Evolutionary conservation across 345 rosid genomes (phyloP), one percentile per base, ranked within the genome.

Genomic region (Gossypium arboreum): DNA sequence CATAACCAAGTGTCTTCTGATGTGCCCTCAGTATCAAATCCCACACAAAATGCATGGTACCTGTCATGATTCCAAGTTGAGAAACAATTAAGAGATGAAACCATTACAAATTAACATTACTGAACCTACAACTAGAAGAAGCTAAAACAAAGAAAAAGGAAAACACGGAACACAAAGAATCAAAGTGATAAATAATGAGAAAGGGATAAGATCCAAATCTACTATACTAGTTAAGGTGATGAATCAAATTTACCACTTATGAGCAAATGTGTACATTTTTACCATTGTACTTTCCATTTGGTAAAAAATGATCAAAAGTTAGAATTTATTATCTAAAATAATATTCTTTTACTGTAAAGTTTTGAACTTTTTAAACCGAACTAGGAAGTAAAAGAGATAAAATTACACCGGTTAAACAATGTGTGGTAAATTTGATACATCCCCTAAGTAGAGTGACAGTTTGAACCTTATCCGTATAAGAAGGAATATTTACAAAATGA

Each of bases 31-130:
- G 93, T 78, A 87, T 95, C 94, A 87, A 95, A 95, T 39, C 94
- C 98, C 74, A 95, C 99, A 77, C 99, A 95, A 78, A 87, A 77
- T 68, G 98, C 99, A 89, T 95, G 99, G 85, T 91, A 95, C 99
- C 99, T 95, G 85, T 82, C 48, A 71, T 70, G 66, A 79, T 73
- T 75, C 15, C 74, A 41, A 78, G 52, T 25, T 54, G 74, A 47
- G 29, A 73, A 80, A 65, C 55, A 83, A 66, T 75, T 58, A 83
- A 56, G 20, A 24, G 71, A 68, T 34, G 24, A 41, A 34, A 52
- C 10, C 68, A 50, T 43, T 20, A 80, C 18, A 43, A 45, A 45
- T 62, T 65, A 56, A 48, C 5, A 25, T 18, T 39, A 73, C 22
- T 44, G 45, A 75, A 65, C 9, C 43, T n/a, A 54, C 18, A 60